Evolutionary conservation across 352 stramenopile species (phyloP).

Genomic region (Phytophthora tubulina): DNA sequence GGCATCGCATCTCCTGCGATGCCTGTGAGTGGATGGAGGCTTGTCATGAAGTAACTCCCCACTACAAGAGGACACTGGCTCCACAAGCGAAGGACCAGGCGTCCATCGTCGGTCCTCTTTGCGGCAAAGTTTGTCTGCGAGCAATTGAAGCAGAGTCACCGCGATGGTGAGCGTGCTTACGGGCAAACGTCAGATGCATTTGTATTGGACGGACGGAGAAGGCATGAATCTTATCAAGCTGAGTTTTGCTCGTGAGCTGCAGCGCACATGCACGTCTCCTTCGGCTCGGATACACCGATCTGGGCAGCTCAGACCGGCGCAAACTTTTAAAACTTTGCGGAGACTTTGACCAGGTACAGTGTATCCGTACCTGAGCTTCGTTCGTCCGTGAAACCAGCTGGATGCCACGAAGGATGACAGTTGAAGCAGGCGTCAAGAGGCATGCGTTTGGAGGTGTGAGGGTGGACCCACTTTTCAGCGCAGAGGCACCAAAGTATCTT

Average conservation of each 20-base stretch:
- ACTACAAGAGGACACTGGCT: slow-evolving; percentile 40
- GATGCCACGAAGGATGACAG: slow-evolving; percentile 1
- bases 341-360: slow-evolving; percentile 14
- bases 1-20: too few species aligned
- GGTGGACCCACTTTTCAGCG: background rate
- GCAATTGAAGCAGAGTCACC: background rate
- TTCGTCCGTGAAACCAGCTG: slow-evolving; percentile 14
- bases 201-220: slow-evolving; percentile 2
- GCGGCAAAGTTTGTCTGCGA: background rate
- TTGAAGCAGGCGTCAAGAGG: slow-evolving; percentile 12
- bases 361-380: slow-evolving; percentile 5
- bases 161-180: slow-evolving; percentile 22
- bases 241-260: slow-evolving; percentile 3
- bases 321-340: slow-evolving; percentile 1
- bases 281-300: slow-evolving; percentile 15
- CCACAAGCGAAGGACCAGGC: slow-evolving; percentile 6
- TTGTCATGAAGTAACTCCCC: too few species aligned
- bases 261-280: background rate
- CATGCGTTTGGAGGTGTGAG: slow-evolving; percentile 1
- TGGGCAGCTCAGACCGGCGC: slow-evolving; percentile 7
- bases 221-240: slow-evolving; percentile 15
- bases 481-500: slow-evolving; percentile 14
- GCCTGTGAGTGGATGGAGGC: too few species aligned
- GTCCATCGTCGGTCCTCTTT: background rate
- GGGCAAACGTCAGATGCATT: slow-evolving; percentile 13